These are phyloP conservation scores for Pisolithus microcarpus DNA, from an alignment of 768 basidiomycete species.

Conservation along the genomic window DNA sequence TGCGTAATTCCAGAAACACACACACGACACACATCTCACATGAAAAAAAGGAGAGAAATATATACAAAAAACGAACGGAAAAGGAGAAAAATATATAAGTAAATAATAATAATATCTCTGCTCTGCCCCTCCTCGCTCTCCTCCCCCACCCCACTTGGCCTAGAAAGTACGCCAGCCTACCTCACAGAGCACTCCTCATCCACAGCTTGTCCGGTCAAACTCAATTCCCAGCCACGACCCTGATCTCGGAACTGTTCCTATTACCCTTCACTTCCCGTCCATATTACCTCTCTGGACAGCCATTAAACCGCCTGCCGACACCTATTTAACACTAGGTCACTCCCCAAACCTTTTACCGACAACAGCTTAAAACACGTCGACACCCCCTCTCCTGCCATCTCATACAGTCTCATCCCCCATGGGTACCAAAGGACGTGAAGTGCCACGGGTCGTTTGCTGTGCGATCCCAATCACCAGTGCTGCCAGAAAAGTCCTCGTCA, in stretches of 20 bases:
- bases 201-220: constrained; percentile 1
- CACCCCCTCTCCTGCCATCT: neutral
- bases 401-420: constrained; percentile 19
- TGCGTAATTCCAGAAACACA: constrained; percentile 33
- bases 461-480: constrained; percentile 77
- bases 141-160: neutral
- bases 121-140: constrained; percentile 5
- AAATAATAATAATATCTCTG: too few relatives aligned
- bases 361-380: neutral
- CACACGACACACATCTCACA: constrained; percentile 26
- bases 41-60: constrained; percentile 17
- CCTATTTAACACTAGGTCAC: neutral
- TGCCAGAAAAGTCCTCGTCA: constrained; percentile 70
- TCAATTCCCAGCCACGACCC: neutral
- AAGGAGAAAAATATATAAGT: neutral
- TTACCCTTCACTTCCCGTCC: neutral
- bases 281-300: neutral
- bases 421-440: constrained; percentile 67
- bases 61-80: constrained; percentile 8
- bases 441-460: constrained; percentile 84
- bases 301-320: neutral
- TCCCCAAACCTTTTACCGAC: neutral
- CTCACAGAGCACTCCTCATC: neutral
- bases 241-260: constrained; percentile 1
- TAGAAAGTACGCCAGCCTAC: neutral